Percentiles rank a stretch among this genome's conserved stretches.
These are phyloP conservation scores for Yamadazyma kitorensis DNA, from an alignment of 805 yeast genomes.

Conservation along the genomic window DNA sequence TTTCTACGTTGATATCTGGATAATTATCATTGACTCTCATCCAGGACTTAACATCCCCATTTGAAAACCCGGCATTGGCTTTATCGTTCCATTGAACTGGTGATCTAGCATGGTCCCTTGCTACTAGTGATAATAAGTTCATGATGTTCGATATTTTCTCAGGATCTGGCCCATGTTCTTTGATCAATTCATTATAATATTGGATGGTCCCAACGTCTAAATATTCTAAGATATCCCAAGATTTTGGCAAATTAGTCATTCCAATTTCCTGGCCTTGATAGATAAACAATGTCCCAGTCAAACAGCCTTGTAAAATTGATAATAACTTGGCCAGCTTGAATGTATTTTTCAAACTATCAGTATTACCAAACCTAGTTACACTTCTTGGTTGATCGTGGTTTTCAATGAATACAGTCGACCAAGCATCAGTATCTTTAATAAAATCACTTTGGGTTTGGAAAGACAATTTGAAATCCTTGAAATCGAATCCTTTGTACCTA, in stretches of 20 bases:
- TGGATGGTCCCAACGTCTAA: conserved; percentile 48
- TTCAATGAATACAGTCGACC: conserved; percentile 55
- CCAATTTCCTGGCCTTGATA: conserved; percentile 65
- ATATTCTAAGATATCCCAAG: conserved; percentile 49
- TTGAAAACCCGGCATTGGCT: conserved; percentile 46
- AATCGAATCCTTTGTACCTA: conserved; percentile 27
- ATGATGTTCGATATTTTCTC: conserved; percentile 25
- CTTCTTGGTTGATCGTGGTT: conserved; percentile 60
- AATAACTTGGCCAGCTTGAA: conserved; percentile 46
- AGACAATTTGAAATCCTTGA: conserved; percentile 42
- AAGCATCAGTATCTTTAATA: conserved; percentile 51
- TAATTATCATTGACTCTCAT: conserved; percentile 50
- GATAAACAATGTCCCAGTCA: conserved; percentile 53
- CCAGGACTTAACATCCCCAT: conserved; percentile 48
- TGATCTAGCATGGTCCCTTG: conserved; percentile 54
- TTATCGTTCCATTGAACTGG: conserved; percentile 56
- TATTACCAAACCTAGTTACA: conserved; percentile 46
- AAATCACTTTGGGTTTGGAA: conserved; percentile 32
- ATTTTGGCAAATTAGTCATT: conserved; percentile 45
- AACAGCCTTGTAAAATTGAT: conserved; percentile 41
- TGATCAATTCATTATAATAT: conserved; percentile 28
- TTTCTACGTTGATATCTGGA: conserved; percentile 45
- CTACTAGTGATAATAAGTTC: conserved; percentile 35
- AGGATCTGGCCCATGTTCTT: conserved; percentile 14
- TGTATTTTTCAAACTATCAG: conserved; percentile 18